Evolutionary conservation across 768 basidiomycete species (phyloP).

Genomic region (Mycena latifolia): DNA sequence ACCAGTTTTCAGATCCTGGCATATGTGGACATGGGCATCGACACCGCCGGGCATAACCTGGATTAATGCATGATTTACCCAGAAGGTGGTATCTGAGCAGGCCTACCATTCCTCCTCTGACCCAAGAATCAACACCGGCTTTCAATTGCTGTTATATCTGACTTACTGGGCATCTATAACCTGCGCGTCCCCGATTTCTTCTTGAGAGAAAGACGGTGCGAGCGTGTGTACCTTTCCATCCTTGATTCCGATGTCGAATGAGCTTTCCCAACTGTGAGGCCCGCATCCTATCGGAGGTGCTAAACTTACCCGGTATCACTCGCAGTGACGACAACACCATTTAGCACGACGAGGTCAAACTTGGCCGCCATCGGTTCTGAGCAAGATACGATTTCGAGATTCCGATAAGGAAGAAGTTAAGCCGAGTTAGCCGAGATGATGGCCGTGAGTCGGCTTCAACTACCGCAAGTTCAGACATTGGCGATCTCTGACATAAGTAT

Average conservation of each 20-base stretch:
- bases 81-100: neutral
- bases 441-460: no score
- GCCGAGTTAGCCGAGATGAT: no score
- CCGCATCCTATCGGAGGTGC: neutral
- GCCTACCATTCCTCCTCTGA: constrained; percentile 17
- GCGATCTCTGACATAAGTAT: no score
- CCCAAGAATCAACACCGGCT: neutral
- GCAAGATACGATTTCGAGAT: no score
- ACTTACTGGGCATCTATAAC: constrained; percentile 14
- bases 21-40: constrained; percentile 12
- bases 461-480: no score
- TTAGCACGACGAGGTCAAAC: constrained; percentile 11
- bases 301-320: constrained; percentile 5
- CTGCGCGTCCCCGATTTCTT: constrained; percentile 7
- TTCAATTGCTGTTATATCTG: neutral
- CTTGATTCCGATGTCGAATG: constrained; percentile 22
- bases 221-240: constrained; percentile 18
- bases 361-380: neutral
- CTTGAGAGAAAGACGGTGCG: constrained; percentile 1
- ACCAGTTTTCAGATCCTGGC: constrained; percentile 17
- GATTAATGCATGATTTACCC: neutral
- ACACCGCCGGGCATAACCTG: constrained; percentile 23
- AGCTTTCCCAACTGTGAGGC: constrained; percentile 2
- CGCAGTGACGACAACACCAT: constrained; percentile 14
- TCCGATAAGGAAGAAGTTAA: no score